These are phyloP conservation scores for Podospora comata DNA, from an alignment of 495 filamentous ascomycete genomes.

Conservation along the genomic window DNA sequence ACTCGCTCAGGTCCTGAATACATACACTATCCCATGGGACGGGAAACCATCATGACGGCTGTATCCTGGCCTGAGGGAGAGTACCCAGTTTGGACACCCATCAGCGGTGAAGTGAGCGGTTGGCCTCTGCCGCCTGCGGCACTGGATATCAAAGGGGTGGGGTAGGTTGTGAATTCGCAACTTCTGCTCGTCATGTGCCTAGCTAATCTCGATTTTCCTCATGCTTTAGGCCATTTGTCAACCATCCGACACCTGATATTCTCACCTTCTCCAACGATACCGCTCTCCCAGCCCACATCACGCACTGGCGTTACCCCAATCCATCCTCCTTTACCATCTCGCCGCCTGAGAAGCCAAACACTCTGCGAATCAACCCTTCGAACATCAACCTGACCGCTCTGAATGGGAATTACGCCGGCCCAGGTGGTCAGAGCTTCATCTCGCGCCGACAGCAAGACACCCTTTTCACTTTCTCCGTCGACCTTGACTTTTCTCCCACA, in stretches of 20 bases:
- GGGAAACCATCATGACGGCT: constrained; percentile 56
- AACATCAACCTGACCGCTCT: constrained; percentile 47
- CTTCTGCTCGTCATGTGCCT: neutral
- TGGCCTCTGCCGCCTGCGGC: constrained; percentile 38
- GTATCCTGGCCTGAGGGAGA: constrained; percentile 48
- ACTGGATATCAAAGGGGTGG: constrained; percentile 33
- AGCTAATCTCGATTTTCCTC: constrained; percentile 4
- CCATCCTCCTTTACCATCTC: constrained; percentile 42
- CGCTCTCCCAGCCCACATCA: constrained; percentile 44
- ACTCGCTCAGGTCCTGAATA: constrained; percentile 47
- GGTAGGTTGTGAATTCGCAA: constrained; percentile 25
- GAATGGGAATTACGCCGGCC: constrained; percentile 45
- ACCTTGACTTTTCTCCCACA: constrained; percentile 40
- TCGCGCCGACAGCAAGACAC: constrained; percentile 49
- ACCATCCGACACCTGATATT: constrained; percentile 36
- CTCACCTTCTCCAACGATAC: constrained; percentile 40
- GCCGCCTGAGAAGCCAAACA: constrained; percentile 33
- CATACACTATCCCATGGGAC: constrained; percentile 56
- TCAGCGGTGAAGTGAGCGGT: constrained; percentile 46
- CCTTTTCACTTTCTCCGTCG: constrained; percentile 47
- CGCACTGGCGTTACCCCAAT: constrained; percentile 48
- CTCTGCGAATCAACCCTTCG: constrained; percentile 43
- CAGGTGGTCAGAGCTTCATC: constrained; percentile 45
- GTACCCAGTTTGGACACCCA: constrained; percentile 42
- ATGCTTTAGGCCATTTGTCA: constrained; percentile 34